Base-by-base conservation (phyloP, 768 basidiomycete species). In the Kwoniella bestiolae region DNA sequence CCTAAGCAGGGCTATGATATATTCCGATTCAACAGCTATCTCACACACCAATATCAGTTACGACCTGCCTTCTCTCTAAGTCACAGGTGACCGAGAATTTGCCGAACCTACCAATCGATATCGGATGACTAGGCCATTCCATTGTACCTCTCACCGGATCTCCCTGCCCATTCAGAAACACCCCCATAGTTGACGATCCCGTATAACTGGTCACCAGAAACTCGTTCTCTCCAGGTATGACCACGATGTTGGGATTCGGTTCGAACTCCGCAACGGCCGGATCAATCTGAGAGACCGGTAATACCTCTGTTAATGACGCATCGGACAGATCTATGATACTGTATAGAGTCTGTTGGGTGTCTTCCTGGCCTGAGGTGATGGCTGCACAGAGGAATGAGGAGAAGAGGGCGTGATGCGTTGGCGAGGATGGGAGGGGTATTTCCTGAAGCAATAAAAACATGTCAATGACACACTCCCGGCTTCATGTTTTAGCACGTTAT, bases 111-210 rank as follows among this genome's bases (percentile, higher is more conserved):
- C 92, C 88, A 38, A 92, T 82, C 21, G 88, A 85, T 25, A 87
- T 82, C 0, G 93, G 91, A 83, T 94, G 88, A 55, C 83, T 86
- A 2, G 87, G 85, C 91, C 92, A 96, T 76, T 92, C 86, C 47
- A 96, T 82, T 1, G 94, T 94, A 2, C 93, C 93, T 50, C 94
- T 85, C 7, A 92, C 89, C 4, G 94, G 92, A 79, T 95, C 93
- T 0, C 92, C 94, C 2, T 87, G 86, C 0, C 88, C 86, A 14
- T 86, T 91, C 69, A 97, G 84, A 72, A 97, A 98, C 9, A 98
- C 82, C 0, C 94, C 94, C 44, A 97, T 83, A 0, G 91, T 91
- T 57, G 86, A 87, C 3, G 84, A 82, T 14, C 91, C 94, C 0
- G 89, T 93, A 86, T 90, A 94, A 2, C 90, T 91, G 16, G 92